These are phyloP conservation scores for Cercospora janseana DNA, from an alignment of 2,329 filamentous ascomycete genomes.

Conservation along the genomic window DNA sequence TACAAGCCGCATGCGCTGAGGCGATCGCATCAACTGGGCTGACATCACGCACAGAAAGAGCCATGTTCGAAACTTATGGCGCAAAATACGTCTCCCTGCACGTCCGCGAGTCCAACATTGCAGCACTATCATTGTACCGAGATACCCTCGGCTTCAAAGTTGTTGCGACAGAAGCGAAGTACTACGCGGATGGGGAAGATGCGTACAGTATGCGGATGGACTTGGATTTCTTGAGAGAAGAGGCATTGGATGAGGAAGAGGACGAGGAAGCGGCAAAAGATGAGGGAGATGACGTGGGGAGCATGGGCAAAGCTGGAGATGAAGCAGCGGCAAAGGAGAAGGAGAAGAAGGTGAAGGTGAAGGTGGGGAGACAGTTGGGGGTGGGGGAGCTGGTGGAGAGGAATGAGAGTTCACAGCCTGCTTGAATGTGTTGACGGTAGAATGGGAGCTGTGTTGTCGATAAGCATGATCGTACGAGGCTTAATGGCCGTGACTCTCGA, in stretches of 20 bases:
- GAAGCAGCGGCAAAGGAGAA: slow-evolving; percentile 37
- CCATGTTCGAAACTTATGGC: slow-evolving; percentile 93
- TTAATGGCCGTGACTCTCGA: too few species aligned
- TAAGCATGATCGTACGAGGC: too few species aligned
- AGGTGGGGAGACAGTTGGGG: slow-evolving; percentile 75
- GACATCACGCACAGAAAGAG: slow-evolving; percentile 61
- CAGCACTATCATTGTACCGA: slow-evolving; percentile 87
- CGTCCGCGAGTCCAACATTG: slow-evolving; percentile 89
- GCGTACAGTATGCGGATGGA: slow-evolving; percentile 93
- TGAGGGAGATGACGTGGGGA: slow-evolving; percentile 39
- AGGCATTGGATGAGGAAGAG: slow-evolving; percentile 51
- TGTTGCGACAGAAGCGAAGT: slow-evolving; percentile 81
- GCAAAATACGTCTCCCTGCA: slow-evolving; percentile 93
- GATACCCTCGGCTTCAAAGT: slow-evolving; percentile 87
- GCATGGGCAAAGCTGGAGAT: slow-evolving; percentile 16
- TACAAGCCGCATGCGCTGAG: slow-evolving; percentile 32
- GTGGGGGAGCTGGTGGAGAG: slow-evolving; percentile 71
- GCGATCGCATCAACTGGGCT: neutral
- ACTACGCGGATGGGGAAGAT: slow-evolving; percentile 97
- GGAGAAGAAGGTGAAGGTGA: slow-evolving; percentile 73
- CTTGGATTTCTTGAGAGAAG: slow-evolving; percentile 58
- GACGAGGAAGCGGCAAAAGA: slow-evolving; percentile 39
- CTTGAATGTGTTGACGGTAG: too few species aligned
- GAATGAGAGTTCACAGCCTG: slow-evolving; percentile 21
- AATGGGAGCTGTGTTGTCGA: too few species aligned